Evolutionary conservation across 352 stramenopile species (phyloP), one percentile per base, ranked within the genome.

Genomic region (Phytophthora sp.): DNA sequence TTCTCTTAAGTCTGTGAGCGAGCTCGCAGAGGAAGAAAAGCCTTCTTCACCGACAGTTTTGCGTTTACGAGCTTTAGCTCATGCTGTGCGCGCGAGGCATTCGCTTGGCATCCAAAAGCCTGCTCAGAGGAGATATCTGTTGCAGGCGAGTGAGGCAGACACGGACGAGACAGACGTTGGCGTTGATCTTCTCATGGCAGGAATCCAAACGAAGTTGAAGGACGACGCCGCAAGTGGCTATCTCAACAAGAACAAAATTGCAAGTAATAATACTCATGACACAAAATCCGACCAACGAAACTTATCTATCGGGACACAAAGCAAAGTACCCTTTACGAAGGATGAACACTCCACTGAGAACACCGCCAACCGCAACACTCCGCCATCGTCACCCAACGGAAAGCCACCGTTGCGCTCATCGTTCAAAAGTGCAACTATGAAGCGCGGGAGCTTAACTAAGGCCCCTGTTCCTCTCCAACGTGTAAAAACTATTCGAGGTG

Each of bases 1-100:
- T 5, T 65, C 65, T 11, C 17, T 70, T 39, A 66, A 63, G 32
- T 43, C 23, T 0, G 35, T 72, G 23, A 5, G 28, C 0, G 55
- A 76, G 20, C 6, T 67, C 3, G 21, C 37, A 0, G 44, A 39
- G 1, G 59, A 82, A 12, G 13, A 51, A 0, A 74, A 68, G 13
- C 34, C 46, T 21, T 59, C 77, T 1, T 91, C 83, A 0, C 54
- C 61, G 0, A 90, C 79, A 1, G 77, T 73, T 1, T 45, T 72
- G 30, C 56, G 79, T 0, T 58, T 92, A 12, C 60, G 59, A 21
- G 79, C 83, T 9, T 50, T 92, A 1, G 80, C 79, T 0, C 78
- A 75, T 18, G 81, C 77, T 2, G 73, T 92, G 4, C 74, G 79
- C 7, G 83, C 83, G 4, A 77, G 67, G 13, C 80, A 90, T 23